Percentiles rank a stretch among this genome's conserved stretches.
Conservation (phyloP, 176 grass and related monocot genomes). For the Aegilops longissima region DNA sequence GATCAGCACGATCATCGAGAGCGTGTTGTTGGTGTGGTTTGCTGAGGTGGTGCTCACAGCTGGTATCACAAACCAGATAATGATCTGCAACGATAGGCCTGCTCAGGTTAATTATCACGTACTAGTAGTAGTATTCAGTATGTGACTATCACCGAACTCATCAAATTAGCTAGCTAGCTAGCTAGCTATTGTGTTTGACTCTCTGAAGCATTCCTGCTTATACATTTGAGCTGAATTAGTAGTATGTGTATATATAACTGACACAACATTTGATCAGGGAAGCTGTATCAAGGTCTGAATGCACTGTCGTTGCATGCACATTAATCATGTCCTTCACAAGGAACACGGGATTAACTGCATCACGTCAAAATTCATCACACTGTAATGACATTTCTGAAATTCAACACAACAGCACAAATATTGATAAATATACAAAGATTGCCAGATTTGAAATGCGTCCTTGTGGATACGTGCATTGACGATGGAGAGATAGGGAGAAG, state of each 20-base stretch:
- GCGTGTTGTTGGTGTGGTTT: slow-evolving; percentile 84
- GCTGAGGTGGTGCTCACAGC: slow-evolving; percentile 60
- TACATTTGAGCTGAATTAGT: background rate
- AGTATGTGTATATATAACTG: background rate
- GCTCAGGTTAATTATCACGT: background rate
- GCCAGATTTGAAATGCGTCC: background rate
- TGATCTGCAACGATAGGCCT: slow-evolving; percentile 47
- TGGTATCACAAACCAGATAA: slow-evolving; percentile 90
- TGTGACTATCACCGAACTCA: background rate
- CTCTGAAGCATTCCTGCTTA: background rate
- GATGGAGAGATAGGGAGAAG: background rate
- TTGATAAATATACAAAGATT: background rate
- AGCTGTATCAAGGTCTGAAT: background rate
- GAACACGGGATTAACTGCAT: background rate
- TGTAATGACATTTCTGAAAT: background rate
- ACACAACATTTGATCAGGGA: background rate
- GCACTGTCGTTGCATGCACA: background rate
- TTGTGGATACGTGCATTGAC: background rate
- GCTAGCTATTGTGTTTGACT: background rate
- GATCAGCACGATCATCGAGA: slow-evolving; percentile 80
- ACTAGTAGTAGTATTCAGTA: background rate
- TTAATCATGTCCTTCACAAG: background rate
- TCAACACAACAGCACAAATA: background rate
- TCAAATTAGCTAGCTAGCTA: background rate
- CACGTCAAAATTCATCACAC: background rate